Base-by-base conservation (phyloP, 257 asterid species). In the Solanum dulcamara region DNA sequence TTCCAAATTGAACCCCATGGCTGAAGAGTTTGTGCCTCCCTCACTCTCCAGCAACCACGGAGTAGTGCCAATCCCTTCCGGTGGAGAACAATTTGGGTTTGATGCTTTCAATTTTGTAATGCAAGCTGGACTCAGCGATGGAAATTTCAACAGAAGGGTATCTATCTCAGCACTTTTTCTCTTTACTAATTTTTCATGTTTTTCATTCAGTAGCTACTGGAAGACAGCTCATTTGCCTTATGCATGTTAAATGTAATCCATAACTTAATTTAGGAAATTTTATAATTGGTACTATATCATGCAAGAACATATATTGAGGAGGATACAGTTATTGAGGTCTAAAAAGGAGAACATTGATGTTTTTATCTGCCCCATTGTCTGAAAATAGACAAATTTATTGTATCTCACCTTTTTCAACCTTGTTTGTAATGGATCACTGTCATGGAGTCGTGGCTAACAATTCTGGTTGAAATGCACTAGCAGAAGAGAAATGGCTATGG, bases 101-200 rank as follows among this genome's bases (percentile, higher is more conserved):
- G 90, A 86, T 37, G 89, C 92, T 60, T 92, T 87, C 88, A 92
- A 91, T 37, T 92, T 90, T 86, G 81, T 89, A 77, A 57, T 92
- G 85, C 93, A 83, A 77, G 66, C 88, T 85, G 98, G 93, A 37
- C 83, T 87, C 81, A 86, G 90, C 48, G 85, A 53, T 84, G 97
- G 90, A 79, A 93, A 89, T 87, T 89, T 93, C 85, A 86, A 88
- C 87, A 90, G 94, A 87, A 90, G 91, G 98, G 98, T 95, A 89
- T 77, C 90, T 90, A 13, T 50, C 51, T 70, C 22, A 80, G 72
- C 81, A 10, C 33, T 48, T 38, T 17, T 48, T 72, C 51, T 24
- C 11, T 72, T 28, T 68, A 40, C 50, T 37, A 24, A 12, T 60
- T 59, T 59, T 7, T 57, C 66, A 57, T 55, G 10, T 12, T 53